A percentile compares a stretch with the other conserved stretches of the same genome.
Conservation (phyloP, 1,139 yeast genomes). For the Wickerhamiella infanticola region DNA sequence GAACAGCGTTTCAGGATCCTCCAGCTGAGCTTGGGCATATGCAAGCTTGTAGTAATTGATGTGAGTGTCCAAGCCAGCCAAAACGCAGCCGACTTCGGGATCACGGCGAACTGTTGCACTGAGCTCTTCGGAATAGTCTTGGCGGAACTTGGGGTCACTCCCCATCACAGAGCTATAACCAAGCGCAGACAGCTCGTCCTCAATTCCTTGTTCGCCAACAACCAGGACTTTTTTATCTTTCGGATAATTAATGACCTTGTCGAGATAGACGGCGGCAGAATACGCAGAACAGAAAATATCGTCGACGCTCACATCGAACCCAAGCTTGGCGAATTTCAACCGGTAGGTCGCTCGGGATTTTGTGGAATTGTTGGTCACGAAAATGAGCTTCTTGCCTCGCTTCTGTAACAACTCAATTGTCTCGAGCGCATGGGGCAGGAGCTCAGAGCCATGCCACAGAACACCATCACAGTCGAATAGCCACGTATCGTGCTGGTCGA, state of each 20-base stretch:
- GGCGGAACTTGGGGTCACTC: conserved; percentile 29
- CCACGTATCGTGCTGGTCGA: conserved; percentile 59
- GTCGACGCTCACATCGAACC: conserved; percentile 46
- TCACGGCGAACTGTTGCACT: conserved; percentile 34
- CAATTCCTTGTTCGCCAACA: conserved; percentile 71
- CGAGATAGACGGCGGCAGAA: conserved; percentile 77
- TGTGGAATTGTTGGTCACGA: conserved; percentile 91
- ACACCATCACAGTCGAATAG: conserved; percentile 91
- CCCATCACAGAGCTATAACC: conserved; percentile 72
- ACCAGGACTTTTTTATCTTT: conserved; percentile 69
- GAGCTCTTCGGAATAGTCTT: conserved; percentile 20
- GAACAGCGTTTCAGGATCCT: conserved; percentile 52
- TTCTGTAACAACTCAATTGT: conserved; percentile 42
- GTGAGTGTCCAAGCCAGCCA: conserved; percentile 68
- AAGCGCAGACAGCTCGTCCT: conserved; percentile 47
- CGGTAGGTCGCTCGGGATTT: conserved; percentile 70
- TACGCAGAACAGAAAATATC: conserved; percentile 87
- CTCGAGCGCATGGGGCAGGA: conserved; percentile 59
- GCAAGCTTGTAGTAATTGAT: conserved; percentile 73
- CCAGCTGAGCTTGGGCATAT: conserved; percentile 65
- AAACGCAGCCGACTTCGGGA: conserved; percentile 66
- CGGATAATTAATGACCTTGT: conserved; percentile 58
- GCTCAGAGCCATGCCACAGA: conserved; percentile 65
- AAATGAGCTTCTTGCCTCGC: conserved; percentile 49
- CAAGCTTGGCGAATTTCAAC: conserved; percentile 58